Base-by-base conservation (phyloP, 73 alveolate species). In the Paramecium biaurelia region DNA sequence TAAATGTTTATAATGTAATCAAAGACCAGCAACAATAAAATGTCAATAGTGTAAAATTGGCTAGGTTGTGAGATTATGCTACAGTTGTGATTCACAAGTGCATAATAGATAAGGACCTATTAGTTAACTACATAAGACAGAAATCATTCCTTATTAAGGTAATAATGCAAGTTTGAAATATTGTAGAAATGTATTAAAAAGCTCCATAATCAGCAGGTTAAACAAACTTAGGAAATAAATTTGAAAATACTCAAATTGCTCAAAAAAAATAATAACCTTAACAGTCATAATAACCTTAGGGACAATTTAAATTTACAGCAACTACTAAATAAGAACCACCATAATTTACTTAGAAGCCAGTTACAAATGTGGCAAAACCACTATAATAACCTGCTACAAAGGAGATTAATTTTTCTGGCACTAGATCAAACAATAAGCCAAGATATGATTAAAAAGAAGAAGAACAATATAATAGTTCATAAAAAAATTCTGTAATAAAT, bases 141-240 rank as follows among this genome's bases (percentile, higher is more conserved):
- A 74, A 37, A 74, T 74, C 87, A 74, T 74, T 34, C 86, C 86
- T 72, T 72, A 72, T 37, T 72, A 72, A 72, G 86, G 86, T 72
- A 21, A 34, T 2, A 38, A 38, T 72, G 45, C n/a, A 28, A 32
- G 4, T 35, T 34, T 72, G 68, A 53, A 18, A 53, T 18, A 53
- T 14, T 14, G 41, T 72, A 72, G 86, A 72, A 72, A 72, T 72
- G 86, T 72, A 72, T 72, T 72, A 72, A 37, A 72, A 72, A 37
- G 86, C 86, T 32, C 84, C 84, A 7, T 12, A 63, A 63, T 63
- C 84, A 32, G 84, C 84, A 3, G 84, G 84, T 2, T 30, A 26
- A 26, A 32, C 84, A 4, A 63, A 63, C 26, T 14, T 12, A 38
- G 86, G 58, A 21, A 34, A 20, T 21, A 72, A 35, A 72, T 35